Evolutionary conservation across 2,329 filamentous ascomycete genomes (phyloP), one percentile per base, ranked within the genome.

Genomic region (Arthrobotrys megalospora): DNA sequence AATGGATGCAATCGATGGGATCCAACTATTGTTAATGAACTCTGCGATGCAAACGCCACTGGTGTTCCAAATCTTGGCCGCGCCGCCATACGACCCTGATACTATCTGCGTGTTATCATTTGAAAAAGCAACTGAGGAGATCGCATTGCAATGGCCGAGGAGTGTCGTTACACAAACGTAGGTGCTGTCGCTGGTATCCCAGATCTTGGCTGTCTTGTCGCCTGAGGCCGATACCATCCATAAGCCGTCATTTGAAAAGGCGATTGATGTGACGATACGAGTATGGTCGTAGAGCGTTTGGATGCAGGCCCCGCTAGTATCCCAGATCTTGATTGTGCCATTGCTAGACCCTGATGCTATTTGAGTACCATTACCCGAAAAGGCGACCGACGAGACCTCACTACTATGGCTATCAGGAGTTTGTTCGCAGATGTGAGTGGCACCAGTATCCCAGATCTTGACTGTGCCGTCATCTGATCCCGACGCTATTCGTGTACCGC

Each of bases 161-260:
- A 48, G 38, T 8, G 11, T 50, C 12, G n/a, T n/a, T n/a, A 34
- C 16, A 21, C 32, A 47, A 19, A 10, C n/a, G 3, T 50, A 3
- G 16, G 16, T 60, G 45, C 65, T 41, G 24, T 28, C n/a, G n/a
- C n/a, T n/a, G n/a, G 24, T 28, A 28, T 28, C 5, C 68, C 68
- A 78, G 2, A 73, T n/a, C 19, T 66, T 67, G 32, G 75, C 41
- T 16, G 55, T 78, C 12, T 55, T 34, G 55, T 78, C 73, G 16
- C 7, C 1, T 28, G 77, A 72, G 62, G 14, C 67, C 19, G 78
- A 75, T 43, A 19, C 58, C 19, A 79, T 43, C 53, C n/a, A 50
- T 28, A 24, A 28, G n/a, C 68, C 75, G 41, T 80, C 60, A 19
- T 53, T 55, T 21, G 78, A 80, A 47, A 80, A 79, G 8, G 32